These are phyloP conservation scores for Carex littledalei DNA, from an alignment of 176 grass and related monocot genomes.

Conservation along the genomic window DNA sequence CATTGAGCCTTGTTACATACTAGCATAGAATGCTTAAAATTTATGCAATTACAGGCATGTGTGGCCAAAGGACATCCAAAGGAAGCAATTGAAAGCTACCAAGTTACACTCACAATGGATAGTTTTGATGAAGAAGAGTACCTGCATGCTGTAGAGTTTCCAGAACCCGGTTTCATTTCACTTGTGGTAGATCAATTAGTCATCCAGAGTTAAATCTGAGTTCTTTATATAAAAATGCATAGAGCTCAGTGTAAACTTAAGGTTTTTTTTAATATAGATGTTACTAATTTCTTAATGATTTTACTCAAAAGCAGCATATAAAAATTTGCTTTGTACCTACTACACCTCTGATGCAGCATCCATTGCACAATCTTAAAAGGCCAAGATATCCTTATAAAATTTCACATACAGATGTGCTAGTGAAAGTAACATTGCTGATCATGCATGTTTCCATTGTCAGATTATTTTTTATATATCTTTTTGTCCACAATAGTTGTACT, in stretches of 20 bases:
- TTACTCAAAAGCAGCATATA: neutral
- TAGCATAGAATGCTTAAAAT: neutral
- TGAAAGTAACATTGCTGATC: too few species aligned
- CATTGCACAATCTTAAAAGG: too few species aligned
- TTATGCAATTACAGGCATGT: conserved; percentile 44
- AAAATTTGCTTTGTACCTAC: too few species aligned
- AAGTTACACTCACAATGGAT: conserved; percentile 17
- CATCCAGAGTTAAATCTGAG: neutral
- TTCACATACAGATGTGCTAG: too few species aligned
- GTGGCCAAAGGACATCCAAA: conserved; percentile 53
- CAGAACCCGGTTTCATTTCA: conserved; percentile 38
- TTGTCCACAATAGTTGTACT: too few species aligned
- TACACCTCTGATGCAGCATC: too few species aligned
- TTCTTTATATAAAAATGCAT: neutral
- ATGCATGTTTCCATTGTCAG: too few species aligned
- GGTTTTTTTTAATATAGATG: neutral
- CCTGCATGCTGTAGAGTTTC: conserved; percentile 7
- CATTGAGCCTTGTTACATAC: neutral
- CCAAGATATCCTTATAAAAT: too few species aligned
- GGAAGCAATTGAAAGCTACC: conserved; percentile 40
- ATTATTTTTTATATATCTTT: too few species aligned
- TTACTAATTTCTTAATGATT: neutral
- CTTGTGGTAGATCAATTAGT: conserved; percentile 36
- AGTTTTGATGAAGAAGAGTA: conserved; percentile 27
- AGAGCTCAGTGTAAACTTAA: neutral